Percentiles rank a stretch among this genome's conserved stretches.
Conservation (phyloP, 1,284 basidiomycete species). For the Pascua sp. region DNA sequence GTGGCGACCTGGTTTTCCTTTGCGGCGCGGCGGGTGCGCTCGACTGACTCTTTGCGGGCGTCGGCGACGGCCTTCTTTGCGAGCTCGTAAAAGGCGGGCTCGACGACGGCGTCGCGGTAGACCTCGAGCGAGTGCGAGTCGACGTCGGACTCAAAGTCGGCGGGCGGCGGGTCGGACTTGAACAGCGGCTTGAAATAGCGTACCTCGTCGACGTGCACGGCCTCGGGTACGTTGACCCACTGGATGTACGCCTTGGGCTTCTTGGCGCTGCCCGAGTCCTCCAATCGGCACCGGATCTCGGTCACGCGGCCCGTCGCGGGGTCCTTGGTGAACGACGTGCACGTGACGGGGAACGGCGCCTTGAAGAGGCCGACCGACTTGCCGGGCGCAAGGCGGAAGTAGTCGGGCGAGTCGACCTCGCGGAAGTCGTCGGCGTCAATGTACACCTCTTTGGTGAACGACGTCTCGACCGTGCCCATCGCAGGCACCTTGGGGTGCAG, state of each 20-base stretch:
- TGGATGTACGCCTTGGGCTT: conserved; percentile 97
- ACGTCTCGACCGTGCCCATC: conserved; percentile 76
- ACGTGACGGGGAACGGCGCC: conserved; percentile 92
- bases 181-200: conserved; percentile 91
- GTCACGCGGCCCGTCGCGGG: conserved; percentile 65
- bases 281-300: conserved; percentile 75
- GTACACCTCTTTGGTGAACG: conserved; percentile 85
- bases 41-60: conserved; percentile 65
- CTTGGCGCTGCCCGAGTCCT: conserved; percentile 61
- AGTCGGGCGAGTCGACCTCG: conserved; percentile 84
- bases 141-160: conserved; percentile 79
- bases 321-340: conserved; percentile 78
- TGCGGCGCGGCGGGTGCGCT: conserved; percentile 60
- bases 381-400: conserved; percentile 94
- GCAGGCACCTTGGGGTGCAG: conserved; percentile 91
- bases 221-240: conserved; percentile 87
- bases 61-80: conserved; percentile 66
- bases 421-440: conserved; percentile 96
- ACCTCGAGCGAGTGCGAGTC: conserved; percentile 77
- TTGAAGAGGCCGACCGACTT: conserved; percentile 97
- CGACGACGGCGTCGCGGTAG: conserved; percentile 74
- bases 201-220: conserved; percentile 79
- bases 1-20: conserved; percentile 23
- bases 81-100: conserved; percentile 83
- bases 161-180: conserved; percentile 86